phyloP scores from a whole-genome alignment of 805 yeast species.

The Cyberlindnera saturnus region DNA sequence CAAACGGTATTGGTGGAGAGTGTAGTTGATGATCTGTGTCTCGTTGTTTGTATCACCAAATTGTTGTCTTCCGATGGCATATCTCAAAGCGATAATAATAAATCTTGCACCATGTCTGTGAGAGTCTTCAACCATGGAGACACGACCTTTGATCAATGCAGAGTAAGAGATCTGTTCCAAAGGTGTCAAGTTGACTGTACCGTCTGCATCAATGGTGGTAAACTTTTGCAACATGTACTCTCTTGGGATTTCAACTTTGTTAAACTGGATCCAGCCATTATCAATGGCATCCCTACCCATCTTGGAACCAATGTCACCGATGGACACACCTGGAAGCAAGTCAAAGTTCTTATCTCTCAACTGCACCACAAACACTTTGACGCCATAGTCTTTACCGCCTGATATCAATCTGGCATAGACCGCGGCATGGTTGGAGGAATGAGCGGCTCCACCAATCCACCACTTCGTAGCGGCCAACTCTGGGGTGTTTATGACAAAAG shows the following conservation, averaged over 20 bases:
- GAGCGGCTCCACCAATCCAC: constrained; percentile 99
- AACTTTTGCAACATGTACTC: constrained; percentile 78
- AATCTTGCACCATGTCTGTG: constrained; percentile 75
- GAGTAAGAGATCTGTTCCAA: constrained; percentile 85
- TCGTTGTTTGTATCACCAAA: constrained; percentile 56
- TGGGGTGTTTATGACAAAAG: constrained; percentile 78
- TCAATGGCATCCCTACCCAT: constrained; percentile 97
- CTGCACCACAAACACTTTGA: constrained; percentile 88
- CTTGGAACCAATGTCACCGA: constrained; percentile 92
- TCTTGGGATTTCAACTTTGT: constrained; percentile 77
- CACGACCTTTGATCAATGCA: constrained; percentile 85
- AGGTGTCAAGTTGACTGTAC: constrained; percentile 67
- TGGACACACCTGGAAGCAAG: constrained; percentile 68
- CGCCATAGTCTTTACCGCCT: constrained; percentile 83
- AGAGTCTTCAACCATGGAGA: constrained; percentile 82
- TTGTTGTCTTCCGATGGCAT: constrained; percentile 55
- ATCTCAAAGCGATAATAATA: constrained; percentile 78
- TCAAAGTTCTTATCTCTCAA: constrained; percentile 71
- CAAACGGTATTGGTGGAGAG: constrained; percentile 83
- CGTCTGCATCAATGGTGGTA: constrained; percentile 63
- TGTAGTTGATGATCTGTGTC: constrained; percentile 75
- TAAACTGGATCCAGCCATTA: constrained; percentile 94
- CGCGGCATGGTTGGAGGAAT: constrained; percentile 83
- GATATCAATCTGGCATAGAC: constrained; percentile 81
- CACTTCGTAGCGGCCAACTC: constrained; percentile 90